Percentiles rank a stretch among this genome's conserved stretches.
phyloP scores from a whole-genome alignment of 2,329 filamentous ascomycete species.

The Knoxdaviesia proteae region DNA sequence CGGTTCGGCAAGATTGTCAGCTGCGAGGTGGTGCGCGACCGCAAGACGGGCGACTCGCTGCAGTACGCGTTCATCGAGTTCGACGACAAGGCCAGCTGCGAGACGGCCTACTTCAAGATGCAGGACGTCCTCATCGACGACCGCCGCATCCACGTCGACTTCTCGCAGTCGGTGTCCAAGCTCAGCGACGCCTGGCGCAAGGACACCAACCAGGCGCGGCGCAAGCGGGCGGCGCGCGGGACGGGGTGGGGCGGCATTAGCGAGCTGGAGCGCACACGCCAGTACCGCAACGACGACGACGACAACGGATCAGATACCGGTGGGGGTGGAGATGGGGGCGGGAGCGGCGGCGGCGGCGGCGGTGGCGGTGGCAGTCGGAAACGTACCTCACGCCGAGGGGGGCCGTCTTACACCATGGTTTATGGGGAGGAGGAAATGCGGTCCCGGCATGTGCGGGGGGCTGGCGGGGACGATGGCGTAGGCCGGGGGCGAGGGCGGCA shows the following conservation, averaged over 20 bases:
- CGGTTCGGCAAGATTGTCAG: conserved; percentile 89
- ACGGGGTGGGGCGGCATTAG: conserved; percentile 74
- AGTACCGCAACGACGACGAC: conserved; percentile 56
- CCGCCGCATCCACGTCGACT: conserved; percentile 93
- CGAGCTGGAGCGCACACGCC: conserved; percentile 71
- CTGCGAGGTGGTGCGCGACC: conserved; percentile 89
- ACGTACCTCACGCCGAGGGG: not conserved
- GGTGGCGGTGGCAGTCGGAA: no score
- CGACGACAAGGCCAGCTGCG: conserved; percentile 77
- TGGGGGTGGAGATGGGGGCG: conserved; percentile 12
- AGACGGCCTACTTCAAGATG: conserved; percentile 97
- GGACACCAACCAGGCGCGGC: conserved; percentile 63
- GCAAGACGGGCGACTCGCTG: conserved; percentile 79
- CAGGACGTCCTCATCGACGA: conserved; percentile 93
- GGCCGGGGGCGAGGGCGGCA: conserved; percentile 12
- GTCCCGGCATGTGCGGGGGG: conserved; percentile 15
- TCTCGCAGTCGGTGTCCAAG: conserved; percentile 82
- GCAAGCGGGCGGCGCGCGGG: conserved; percentile 33
- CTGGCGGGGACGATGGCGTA: conserved; percentile 9
- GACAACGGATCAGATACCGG: conserved; percentile 10
- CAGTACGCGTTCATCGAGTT: conserved; percentile 98
- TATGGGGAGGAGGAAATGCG: conserved; percentile 54
- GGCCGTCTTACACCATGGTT: conserved; percentile 49
- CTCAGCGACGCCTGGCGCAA: conserved; percentile 78
- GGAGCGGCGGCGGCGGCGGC: no score